Percentiles rank a stretch among this genome's conserved stretches.
Evolutionary conservation across 2,329 filamentous ascomycete species (phyloP).

Genomic region (Metarhizium rileyi): DNA sequence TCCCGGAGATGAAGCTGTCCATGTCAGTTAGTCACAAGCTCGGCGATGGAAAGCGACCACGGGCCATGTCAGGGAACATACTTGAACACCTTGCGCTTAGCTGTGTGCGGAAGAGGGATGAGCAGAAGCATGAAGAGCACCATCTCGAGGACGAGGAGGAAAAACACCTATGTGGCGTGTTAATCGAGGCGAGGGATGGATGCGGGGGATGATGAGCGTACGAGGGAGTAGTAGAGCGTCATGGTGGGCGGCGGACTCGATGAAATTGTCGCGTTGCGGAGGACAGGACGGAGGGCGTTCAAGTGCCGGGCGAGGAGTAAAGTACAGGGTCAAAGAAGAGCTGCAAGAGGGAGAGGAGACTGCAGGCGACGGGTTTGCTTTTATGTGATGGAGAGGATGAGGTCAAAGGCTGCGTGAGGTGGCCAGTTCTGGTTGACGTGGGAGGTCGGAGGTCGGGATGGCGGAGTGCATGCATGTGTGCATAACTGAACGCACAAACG

Average conservation of each 20-base stretch:
- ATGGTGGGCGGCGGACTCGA: constrained; percentile 28
- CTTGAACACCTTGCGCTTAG: constrained; percentile 78
- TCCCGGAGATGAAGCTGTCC: constrained; percentile 82
- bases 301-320: not conserved
- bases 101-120: constrained; percentile 77
- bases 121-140: constrained; percentile 68
- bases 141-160: constrained; percentile 78
- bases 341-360: not conserved
- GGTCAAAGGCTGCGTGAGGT: not conserved
- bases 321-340: too few species aligned
- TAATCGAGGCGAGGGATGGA: constrained; percentile 8
- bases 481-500: too few species aligned
- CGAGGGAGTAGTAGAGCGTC: constrained; percentile 50
- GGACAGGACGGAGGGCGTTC: not conserved
- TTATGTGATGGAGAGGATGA: constrained; percentile 3
- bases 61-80: constrained; percentile 34
- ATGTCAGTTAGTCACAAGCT: too few species aligned
- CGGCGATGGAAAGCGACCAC: too few species aligned
- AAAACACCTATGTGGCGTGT: constrained; percentile 57
- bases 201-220: constrained; percentile 19
- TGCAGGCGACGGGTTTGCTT: too few species aligned
- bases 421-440: not conserved
- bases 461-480: too few species aligned
- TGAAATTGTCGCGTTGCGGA: not conserved
- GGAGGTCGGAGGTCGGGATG: not conserved